These are phyloP conservation scores for Stephanodiscus triporus DNA, from an alignment of 108 stramenopile genomes.

Conservation along the genomic window DNA sequence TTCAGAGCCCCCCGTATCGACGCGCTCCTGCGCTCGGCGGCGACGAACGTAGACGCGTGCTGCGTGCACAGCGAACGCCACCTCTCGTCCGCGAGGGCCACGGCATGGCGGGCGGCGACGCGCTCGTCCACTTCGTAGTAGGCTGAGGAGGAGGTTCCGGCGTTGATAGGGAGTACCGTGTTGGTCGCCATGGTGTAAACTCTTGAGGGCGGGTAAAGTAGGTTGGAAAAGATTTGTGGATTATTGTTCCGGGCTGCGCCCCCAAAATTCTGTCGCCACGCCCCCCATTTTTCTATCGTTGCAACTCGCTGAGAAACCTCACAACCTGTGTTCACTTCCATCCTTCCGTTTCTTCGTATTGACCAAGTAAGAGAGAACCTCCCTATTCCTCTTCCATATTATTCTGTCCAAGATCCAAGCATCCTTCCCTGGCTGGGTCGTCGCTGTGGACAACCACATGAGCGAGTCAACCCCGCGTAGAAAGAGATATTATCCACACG, in stretches of 20 bases:
- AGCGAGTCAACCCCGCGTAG: conserved; percentile 13
- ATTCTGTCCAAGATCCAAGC: neutral
- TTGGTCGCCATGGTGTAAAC: conserved; percentile 30
- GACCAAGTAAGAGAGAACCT: no score
- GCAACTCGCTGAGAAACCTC: no score
- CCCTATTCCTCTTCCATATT: no score
- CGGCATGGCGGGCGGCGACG: conserved; percentile 65
- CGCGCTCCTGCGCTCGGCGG: conserved; percentile 79
- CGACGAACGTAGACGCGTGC: conserved; percentile 81
- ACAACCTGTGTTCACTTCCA: no score
- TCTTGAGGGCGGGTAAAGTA: no score
- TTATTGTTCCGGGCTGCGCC: no score
- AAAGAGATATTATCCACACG: conserved; percentile 15
- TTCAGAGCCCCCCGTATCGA: conserved; percentile 61
- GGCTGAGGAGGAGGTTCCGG: conserved; percentile 3
- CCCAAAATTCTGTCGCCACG: no score
- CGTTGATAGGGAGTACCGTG: conserved; percentile 7
- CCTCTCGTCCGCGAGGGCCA: conserved; percentile 76
- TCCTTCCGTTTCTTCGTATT: no score
- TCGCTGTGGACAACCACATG: neutral
- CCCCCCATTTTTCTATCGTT: no score
- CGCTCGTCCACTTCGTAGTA: conserved; percentile 68
- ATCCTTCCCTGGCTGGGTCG: neutral
- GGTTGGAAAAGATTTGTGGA: no score
- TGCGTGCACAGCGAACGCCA: conserved; percentile 75